Evolutionary conservation across 805 yeast genomes (phyloP).

Genomic region (Kluyveromyces wickerhamii): DNA sequence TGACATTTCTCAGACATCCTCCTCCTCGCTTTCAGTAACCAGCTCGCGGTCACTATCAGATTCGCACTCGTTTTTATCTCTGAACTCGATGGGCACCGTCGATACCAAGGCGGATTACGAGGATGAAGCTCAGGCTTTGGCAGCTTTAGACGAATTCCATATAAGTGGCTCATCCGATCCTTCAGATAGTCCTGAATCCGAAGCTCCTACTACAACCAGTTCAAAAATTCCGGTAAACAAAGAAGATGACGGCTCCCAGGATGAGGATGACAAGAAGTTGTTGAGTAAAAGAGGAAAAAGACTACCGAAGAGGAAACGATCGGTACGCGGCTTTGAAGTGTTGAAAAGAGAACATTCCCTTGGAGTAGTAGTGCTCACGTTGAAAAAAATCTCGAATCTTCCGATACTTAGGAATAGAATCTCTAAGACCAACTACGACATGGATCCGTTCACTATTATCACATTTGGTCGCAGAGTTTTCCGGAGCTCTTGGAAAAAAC

Average conservation of each 20-base stretch:
- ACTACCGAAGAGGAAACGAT: constrained; percentile 7
- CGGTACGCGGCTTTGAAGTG: constrained; percentile 18
- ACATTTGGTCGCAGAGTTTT: constrained; percentile 84
- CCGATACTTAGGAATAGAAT: constrained; percentile 66
- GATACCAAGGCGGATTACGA: neutral
- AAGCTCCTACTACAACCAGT: neutral
- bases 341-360: constrained; percentile 27
- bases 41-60: neutral
- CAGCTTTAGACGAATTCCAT: neutral
- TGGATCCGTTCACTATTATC: constrained; percentile 94
- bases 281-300: constrained; percentile 3
- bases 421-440: constrained; percentile 66
- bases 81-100: neutral
- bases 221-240: neutral
- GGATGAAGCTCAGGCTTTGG: neutral
- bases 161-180: neutral
- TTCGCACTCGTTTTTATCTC: neutral
- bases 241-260: constrained; percentile 3
- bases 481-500: constrained; percentile 77
- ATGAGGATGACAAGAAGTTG: constrained; percentile 6
- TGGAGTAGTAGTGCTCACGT: constrained; percentile 75
- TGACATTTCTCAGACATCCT: neutral
- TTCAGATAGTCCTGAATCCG: neutral
- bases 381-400: constrained; percentile 62
- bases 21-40: neutral